Evolutionary conservation across 2,329 filamentous ascomycete species (phyloP).

Genomic region (Neonectria coccinea): DNA sequence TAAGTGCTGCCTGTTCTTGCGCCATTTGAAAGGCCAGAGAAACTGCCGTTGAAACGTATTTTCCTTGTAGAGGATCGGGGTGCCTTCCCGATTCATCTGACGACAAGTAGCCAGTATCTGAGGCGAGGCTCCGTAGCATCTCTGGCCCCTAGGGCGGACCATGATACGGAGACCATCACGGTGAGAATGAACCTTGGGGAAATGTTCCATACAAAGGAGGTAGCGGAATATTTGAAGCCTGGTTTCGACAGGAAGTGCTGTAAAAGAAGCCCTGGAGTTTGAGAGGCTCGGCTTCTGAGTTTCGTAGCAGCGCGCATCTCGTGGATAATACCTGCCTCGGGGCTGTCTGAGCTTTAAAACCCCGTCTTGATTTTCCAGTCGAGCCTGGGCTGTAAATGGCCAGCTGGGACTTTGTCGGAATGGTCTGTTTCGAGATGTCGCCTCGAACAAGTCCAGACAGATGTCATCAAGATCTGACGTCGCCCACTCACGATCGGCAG

Average conservation of each 20-base stretch:
- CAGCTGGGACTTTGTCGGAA: neutral
- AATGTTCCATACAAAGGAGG: conserved; percentile 15
- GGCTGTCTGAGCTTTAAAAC: neutral
- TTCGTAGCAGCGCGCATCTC: neutral
- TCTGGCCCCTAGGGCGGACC: neutral
- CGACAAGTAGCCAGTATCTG: conserved; percentile 24
- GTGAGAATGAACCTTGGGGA: neutral
- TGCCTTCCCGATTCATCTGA: conserved; percentile 25
- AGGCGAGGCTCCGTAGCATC: neutral
- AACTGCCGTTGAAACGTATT: conserved; percentile 22
- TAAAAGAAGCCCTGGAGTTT: neutral
- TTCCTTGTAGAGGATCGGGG: conserved; percentile 18
- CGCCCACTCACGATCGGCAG: neutral
- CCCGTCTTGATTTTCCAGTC: conserved; percentile 7
- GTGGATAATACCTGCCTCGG: neutral
- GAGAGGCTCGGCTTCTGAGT: no score
- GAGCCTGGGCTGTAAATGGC: conserved; percentile 3
- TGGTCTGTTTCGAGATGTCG: neutral
- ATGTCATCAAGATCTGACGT: conserved; percentile 22
- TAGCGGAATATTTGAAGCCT: conserved; percentile 28
- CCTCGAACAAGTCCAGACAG: neutral
- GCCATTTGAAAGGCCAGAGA: conserved; percentile 10
- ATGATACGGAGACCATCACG: conserved; percentile 22
- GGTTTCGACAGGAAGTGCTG: conserved; percentile 23
- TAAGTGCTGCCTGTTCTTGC: neutral